phyloP scores from a whole-genome alignment of 257 asterid genomes.

The Paulownia fortunei region DNA sequence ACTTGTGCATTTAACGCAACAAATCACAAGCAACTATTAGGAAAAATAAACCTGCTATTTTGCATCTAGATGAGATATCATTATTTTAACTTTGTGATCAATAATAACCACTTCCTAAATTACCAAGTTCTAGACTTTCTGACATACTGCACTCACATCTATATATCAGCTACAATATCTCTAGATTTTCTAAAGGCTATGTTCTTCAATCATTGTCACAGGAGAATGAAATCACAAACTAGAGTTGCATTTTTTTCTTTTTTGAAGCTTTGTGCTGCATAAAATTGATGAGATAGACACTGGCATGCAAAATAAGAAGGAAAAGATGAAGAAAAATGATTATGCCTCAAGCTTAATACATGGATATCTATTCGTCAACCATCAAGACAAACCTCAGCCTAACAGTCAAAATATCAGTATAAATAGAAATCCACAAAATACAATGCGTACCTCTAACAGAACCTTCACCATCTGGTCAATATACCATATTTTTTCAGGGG shows the following conservation, averaged over 20 bases:
- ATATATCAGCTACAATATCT: neutral
- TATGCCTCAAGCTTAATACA: conserved; percentile 26
- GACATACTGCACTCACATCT: conserved; percentile 23
- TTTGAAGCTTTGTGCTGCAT: neutral
- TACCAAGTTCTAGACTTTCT: conserved; percentile 23
- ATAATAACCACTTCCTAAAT: conserved; percentile 6
- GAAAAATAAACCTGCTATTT: neutral
- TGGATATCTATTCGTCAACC: conserved; percentile 22
- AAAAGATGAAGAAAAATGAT: conserved; percentile 16
- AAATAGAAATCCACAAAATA: conserved; percentile 17
- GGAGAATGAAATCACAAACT: neutral
- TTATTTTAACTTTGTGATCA: neutral
- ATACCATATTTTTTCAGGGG: conserved; percentile 93
- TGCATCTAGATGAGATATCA: conserved; percentile 7
- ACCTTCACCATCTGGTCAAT: conserved; percentile 97
- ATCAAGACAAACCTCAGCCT: conserved; percentile 23
- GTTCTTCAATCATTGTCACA: conserved; percentile 11
- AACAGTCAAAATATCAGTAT: conserved; percentile 15
- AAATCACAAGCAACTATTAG: conserved; percentile 13
- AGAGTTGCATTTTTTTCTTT: neutral
- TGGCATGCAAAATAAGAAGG: conserved; percentile 5
- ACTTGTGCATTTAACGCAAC: neutral
- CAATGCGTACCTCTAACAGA: conserved; percentile 74
- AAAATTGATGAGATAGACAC: neutral
- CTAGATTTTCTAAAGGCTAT: conserved; percentile 13